These are phyloP conservation scores for Entomortierella lignicola DNA, from an alignment of 192 early-diverging fungal species.

Conservation along the genomic window DNA sequence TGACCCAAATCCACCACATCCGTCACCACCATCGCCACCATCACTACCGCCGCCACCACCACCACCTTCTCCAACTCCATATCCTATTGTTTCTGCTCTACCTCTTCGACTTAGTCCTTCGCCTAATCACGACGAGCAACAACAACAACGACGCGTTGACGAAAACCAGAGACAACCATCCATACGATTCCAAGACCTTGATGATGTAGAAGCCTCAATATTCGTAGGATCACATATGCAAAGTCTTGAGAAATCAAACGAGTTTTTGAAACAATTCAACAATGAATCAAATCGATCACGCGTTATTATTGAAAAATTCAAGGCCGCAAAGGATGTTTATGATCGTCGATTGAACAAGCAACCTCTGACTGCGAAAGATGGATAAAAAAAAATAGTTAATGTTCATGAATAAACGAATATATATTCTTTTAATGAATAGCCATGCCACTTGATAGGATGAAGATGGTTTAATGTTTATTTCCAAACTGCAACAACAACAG, in stretches of 20 bases:
- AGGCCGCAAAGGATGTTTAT: constrained; percentile 1
- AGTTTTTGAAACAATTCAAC: constrained; percentile 16
- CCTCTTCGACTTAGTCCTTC: neutral
- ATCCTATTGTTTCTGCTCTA: neutral
- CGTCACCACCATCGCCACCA: neutral
- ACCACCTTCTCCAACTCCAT: neutral
- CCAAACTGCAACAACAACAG: neutral
- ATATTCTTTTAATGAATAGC: no score
- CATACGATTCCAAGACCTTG: neutral
- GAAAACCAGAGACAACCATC: neutral
- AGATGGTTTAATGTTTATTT: no score
- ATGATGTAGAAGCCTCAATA: constrained; percentile 16
- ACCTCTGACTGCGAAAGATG: no score
- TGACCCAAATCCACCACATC: no score
- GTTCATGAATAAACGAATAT: no score
- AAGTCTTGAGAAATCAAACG: constrained; percentile 18
- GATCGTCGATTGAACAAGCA: neutral
- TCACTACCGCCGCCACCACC: constrained; percentile 1
- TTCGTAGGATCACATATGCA: constrained; percentile 27
- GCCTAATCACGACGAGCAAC: neutral
- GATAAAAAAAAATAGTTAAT: no score
- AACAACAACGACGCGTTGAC: neutral
- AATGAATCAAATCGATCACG: constrained; percentile 2
- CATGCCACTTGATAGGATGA: no score
- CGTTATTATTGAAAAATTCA: constrained; percentile 4